Conservation (phyloP, 257 asterid genomes). For the Anisodus tanguticus region DNA sequence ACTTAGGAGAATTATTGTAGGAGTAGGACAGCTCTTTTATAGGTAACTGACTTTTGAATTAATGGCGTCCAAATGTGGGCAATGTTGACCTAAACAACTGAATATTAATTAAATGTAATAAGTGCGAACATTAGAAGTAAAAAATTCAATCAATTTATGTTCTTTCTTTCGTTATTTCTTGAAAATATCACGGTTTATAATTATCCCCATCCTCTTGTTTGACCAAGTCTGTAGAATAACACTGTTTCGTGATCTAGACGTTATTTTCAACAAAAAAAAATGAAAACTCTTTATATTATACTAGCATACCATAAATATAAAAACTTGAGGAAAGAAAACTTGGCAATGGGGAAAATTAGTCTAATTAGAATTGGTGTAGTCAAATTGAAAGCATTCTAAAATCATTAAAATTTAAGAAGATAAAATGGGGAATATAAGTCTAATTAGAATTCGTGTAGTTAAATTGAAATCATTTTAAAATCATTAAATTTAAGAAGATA, state of each 20-base stretch:
- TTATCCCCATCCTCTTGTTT: background rate
- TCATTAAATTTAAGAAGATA: background rate
- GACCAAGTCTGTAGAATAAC: constrained; percentile 14
- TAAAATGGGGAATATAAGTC: background rate
- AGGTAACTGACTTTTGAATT: background rate
- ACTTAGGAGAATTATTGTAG: background rate
- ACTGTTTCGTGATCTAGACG: background rate
- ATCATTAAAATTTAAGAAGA: no score
- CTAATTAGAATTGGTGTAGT: no score
- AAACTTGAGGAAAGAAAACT: background rate
- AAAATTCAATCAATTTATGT: background rate
- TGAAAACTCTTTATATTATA: background rate
- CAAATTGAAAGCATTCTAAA: no score
- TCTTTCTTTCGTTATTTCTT: background rate
- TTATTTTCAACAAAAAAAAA: background rate
- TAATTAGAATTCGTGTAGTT: background rate
- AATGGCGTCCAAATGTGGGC: background rate
- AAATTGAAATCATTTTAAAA: background rate
- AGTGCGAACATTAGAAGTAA: background rate
- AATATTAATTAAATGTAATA: background rate
- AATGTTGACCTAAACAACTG: no score
- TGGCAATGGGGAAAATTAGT: background rate
- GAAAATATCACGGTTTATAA: background rate
- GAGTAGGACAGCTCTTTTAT: background rate
- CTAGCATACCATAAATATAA: background rate